Evolutionary conservation across 1,284 basidiomycete genomes (phyloP).

Genomic region (Sporisorium sorghi): DNA sequence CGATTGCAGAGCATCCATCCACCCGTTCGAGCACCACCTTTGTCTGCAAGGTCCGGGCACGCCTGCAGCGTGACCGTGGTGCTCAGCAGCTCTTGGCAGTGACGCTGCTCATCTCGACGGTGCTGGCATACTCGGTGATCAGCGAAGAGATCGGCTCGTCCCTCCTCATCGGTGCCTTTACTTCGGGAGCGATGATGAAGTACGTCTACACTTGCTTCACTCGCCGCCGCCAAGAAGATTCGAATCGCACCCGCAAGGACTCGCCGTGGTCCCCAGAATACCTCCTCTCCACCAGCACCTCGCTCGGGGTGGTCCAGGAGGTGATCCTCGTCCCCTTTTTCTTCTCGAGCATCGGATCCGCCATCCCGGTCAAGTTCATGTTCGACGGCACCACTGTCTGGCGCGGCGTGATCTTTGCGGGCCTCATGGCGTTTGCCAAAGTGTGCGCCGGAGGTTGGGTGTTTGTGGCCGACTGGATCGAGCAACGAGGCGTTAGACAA

Average conservation of each 20-base stretch:
- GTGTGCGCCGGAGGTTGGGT: slow-evolving; percentile 70
- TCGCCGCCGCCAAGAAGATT: background rate
- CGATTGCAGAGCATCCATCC: background rate
- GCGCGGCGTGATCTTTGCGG: slow-evolving; percentile 73
- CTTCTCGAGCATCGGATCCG: slow-evolving; percentile 74
- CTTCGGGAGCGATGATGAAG: slow-evolving; percentile 68
- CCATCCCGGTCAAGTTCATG: slow-evolving; percentile 73
- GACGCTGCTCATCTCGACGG: slow-evolving; percentile 7
- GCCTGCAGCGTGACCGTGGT: background rate
- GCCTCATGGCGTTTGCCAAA: slow-evolving; percentile 74
- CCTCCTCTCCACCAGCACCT: slow-evolving; percentile 5
- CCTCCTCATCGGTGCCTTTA: slow-evolving; percentile 71
- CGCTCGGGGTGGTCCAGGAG: slow-evolving; percentile 18
- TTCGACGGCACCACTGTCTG: slow-evolving; percentile 73
- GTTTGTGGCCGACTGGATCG: slow-evolving; percentile 54
- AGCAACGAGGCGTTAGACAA: slow-evolving; percentile 6
- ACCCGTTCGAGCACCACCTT: background rate
- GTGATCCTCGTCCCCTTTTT: slow-evolving; percentile 73
- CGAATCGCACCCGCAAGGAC: no score
- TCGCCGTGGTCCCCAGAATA: slow-evolving; percentile 13
- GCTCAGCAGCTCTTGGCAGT: slow-evolving; percentile 14
- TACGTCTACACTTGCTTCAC: slow-evolving; percentile 12
- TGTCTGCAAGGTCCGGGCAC: background rate
- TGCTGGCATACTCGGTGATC: slow-evolving; percentile 26
- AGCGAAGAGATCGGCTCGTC: slow-evolving; percentile 69